phyloP scores from a whole-genome alignment of 2,329 filamentous ascomycete genomes.

The Hysterium pulicare region DNA sequence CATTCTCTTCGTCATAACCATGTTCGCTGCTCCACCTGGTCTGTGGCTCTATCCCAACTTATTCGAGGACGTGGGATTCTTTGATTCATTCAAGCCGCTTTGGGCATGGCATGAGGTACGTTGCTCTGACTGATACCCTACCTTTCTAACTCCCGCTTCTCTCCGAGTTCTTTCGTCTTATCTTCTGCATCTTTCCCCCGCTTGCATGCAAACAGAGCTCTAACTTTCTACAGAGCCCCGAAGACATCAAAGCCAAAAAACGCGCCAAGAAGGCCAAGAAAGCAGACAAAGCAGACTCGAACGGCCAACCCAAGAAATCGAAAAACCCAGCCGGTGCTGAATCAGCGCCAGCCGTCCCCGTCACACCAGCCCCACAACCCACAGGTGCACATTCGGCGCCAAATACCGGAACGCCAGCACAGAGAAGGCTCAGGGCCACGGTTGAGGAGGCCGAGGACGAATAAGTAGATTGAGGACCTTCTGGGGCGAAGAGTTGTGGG shows the following conservation, averaged over 20 bases:
- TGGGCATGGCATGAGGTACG: slow-evolving; percentile 97
- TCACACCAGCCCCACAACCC: slow-evolving; percentile 23
- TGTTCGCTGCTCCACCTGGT: slow-evolving; percentile 78
- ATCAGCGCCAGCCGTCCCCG: slow-evolving; percentile 11
- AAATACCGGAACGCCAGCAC: slow-evolving; percentile 20
- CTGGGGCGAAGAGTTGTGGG: too few species aligned
- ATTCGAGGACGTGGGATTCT: slow-evolving; percentile 97
- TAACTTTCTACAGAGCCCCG: slow-evolving; percentile 26
- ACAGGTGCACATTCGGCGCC: slow-evolving; percentile 27
- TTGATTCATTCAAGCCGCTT: slow-evolving; percentile 91
- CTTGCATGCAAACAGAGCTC: slow-evolving; percentile 1
- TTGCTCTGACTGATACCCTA: too few species aligned
- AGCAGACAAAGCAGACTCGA: slow-evolving; percentile 25
- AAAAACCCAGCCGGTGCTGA: slow-evolving; percentile 21
- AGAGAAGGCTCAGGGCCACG: slow-evolving; percentile 30
- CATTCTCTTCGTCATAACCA: slow-evolving; percentile 89
- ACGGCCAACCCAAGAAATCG: slow-evolving; percentile 23
- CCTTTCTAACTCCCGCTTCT: not conserved
- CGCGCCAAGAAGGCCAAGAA: slow-evolving; percentile 39
- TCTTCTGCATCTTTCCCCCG: not conserved
- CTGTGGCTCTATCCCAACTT: slow-evolving; percentile 98
- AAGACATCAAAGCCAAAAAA: slow-evolving; percentile 46
- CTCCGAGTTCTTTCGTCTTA: not conserved
- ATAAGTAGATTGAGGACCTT: too few species aligned
- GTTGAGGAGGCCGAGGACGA: slow-evolving; percentile 39